Conservation (phyloP, 2,329 filamentous ascomycete genomes). For the Dactylonectria estremocensis region DNA sequence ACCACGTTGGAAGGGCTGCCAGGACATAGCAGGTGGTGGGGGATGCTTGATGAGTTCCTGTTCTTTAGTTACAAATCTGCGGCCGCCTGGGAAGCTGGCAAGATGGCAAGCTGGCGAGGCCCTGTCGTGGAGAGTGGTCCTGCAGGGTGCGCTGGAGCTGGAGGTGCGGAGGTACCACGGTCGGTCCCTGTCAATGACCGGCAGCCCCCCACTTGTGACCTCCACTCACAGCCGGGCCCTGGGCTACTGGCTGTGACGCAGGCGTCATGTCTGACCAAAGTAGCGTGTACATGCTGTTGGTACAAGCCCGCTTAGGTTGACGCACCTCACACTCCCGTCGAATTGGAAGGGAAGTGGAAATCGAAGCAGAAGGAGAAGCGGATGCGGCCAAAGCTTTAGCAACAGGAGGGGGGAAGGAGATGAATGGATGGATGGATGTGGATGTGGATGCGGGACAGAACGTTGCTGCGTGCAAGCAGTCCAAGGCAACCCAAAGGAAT, state of each 20-base stretch:
- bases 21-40: background rate
- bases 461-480: background rate
- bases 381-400: background rate
- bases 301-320: background rate
- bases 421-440: no score
- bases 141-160: background rate
- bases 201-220: slow-evolving; percentile 5
- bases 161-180: slow-evolving; percentile 10
- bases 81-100: no score
- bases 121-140: no score
- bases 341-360: slow-evolving; percentile 9
- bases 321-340: slow-evolving; percentile 1
- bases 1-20: slow-evolving; percentile 10
- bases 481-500: background rate
- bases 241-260: background rate
- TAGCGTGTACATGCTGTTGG: background rate
- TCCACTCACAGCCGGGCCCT: background rate
- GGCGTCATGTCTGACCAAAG: background rate
- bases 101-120: no score
- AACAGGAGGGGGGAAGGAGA: background rate
- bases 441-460: no score
- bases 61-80: no score
- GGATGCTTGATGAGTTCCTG: no score
- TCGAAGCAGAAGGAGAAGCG: slow-evolving; percentile 3
- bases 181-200: slow-evolving; percentile 11